Percentiles rank a stretch among this genome's conserved stretches.
Conservation (phyloP, 768 basidiomycete species). For the Amanita thiersii region DNA sequence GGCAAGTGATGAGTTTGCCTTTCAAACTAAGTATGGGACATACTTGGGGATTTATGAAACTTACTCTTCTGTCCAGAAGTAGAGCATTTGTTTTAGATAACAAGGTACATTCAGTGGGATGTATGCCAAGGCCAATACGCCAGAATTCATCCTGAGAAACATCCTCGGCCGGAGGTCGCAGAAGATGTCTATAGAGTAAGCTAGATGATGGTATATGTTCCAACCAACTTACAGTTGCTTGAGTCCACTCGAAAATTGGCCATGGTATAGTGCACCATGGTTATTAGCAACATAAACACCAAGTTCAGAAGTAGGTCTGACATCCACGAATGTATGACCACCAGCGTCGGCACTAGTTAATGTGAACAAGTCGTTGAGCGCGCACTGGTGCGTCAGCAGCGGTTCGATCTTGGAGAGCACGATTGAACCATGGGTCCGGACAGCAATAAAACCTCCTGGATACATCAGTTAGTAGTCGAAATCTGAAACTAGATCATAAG, state of each 20-base stretch:
- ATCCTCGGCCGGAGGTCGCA: slow-evolving; percentile 14
- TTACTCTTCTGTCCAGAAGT: slow-evolving; percentile 52
- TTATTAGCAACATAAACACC: slow-evolving; percentile 40
- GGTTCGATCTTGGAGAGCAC: slow-evolving; percentile 10
- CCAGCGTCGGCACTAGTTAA: slow-evolving; percentile 33
- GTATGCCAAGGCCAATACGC: slow-evolving; percentile 34
- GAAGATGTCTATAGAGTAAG: slow-evolving; percentile 6
- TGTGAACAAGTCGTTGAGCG: slow-evolving; percentile 24
- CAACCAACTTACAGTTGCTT: slow-evolving; percentile 31
- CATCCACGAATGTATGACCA: slow-evolving; percentile 36
- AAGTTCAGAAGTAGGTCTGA: slow-evolving; percentile 27
- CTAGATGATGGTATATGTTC: neutral
- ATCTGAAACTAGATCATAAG: no score
- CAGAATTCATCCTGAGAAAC: slow-evolving; percentile 35
- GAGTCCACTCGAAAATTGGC: slow-evolving; percentile 24
- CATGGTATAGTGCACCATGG: slow-evolving; percentile 43
- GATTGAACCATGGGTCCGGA: slow-evolving; percentile 18
- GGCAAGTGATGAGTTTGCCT: slow-evolving; percentile 22
- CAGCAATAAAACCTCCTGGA: slow-evolving; percentile 8
- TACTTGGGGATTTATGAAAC: slow-evolving; percentile 11
- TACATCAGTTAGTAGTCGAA: neutral
- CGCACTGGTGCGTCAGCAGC: neutral
- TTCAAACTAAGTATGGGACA: slow-evolving; percentile 5
- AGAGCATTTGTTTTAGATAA: slow-evolving; percentile 35
- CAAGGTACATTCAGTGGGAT: slow-evolving; percentile 32